These are phyloP conservation scores for Botrytis squamosa DNA, from an alignment of 2,329 filamentous ascomycete species.

Conservation along the genomic window DNA sequence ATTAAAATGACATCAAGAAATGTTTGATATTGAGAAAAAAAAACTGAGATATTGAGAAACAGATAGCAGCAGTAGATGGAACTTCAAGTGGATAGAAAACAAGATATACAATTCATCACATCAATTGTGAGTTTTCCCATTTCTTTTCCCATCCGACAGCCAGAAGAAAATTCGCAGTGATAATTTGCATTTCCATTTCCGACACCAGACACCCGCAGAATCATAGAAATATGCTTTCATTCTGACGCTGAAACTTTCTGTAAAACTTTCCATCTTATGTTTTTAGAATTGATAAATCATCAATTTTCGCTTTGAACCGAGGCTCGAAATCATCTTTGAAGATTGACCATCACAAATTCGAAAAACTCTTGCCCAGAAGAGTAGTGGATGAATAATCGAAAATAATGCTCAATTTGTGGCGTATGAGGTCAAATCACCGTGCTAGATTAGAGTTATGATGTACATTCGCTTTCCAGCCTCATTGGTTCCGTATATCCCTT, in stretches of 20 bases:
- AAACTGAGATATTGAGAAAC: background rate
- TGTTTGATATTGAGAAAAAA: too few relatives aligned
- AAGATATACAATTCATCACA: background rate
- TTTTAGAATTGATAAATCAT: background rate
- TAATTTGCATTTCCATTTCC: fast-evolving
- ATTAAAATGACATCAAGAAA: fast-evolving
- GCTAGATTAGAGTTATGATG: too few relatives aligned
- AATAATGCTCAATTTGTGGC: too few relatives aligned
- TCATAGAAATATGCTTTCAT: background rate
- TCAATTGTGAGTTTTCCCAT: background rate
- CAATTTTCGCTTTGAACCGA: background rate
- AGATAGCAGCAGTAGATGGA: background rate
- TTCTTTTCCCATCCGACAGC: fast-evolving
- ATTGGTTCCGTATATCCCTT: background rate
- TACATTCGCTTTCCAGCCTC: background rate
- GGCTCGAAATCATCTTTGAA: too few relatives aligned
- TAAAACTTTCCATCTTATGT: too few relatives aligned
- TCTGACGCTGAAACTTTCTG: too few relatives aligned
- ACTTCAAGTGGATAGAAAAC: background rate
- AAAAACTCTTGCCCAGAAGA: background rate
- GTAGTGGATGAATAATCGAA: too few relatives aligned
- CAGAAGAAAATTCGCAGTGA: background rate
- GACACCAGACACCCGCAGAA: background rate
- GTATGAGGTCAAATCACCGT: too few relatives aligned
- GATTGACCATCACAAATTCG: background rate